Evolutionary conservation across 805 yeast genomes (phyloP).

Genomic region (Metschnikowia baotianmanensis): DNA sequence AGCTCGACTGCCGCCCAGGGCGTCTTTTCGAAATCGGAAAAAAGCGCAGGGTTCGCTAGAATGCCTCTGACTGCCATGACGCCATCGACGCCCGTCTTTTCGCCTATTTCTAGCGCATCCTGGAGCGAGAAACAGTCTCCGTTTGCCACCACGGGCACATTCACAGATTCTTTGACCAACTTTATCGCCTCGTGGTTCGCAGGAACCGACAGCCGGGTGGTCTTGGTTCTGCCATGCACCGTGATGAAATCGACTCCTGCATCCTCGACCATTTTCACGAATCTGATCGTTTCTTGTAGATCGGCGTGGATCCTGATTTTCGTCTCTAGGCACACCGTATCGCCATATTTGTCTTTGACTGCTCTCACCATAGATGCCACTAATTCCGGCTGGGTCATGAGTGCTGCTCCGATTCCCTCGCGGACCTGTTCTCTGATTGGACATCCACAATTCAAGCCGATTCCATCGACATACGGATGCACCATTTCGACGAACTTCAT

Average conservation of each 20-base stretch:
- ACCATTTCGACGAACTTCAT: conserved; percentile 83
- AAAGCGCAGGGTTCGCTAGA: conserved; percentile 81
- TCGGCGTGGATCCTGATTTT: conserved; percentile 87
- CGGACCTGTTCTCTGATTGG: conserved; percentile 93
- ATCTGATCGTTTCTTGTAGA: conserved; percentile 64
- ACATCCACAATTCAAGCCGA: conserved; percentile 96
- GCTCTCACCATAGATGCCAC: conserved; percentile 83
- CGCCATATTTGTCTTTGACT: conserved; percentile 74
- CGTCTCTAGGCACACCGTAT: conserved; percentile 74
- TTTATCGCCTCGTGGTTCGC: conserved; percentile 82
- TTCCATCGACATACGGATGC: conserved; percentile 87
- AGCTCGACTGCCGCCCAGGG: conserved; percentile 92
- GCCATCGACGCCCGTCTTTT: conserved; percentile 78
- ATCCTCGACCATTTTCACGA: conserved; percentile 70
- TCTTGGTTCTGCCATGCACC: conserved; percentile 88
- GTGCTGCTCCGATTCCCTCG: conserved; percentile 96
- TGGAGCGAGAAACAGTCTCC: conserved; percentile 82
- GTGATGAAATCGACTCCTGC: conserved; percentile 94
- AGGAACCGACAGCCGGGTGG: conserved; percentile 80
- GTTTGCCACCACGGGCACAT: conserved; percentile 88
- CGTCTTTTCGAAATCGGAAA: conserved; percentile 66
- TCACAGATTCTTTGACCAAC: conserved; percentile 51
- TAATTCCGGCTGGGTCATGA: conserved; percentile 78
- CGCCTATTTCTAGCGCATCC: conserved; percentile 64
- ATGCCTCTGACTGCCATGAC: conserved; percentile 95